A percentile compares a stretch with the other conserved stretches of the same genome.
Evolutionary conservation across 345 rosid species (phyloP).

Genomic region (Aquilaria yunnanensis): DNA sequence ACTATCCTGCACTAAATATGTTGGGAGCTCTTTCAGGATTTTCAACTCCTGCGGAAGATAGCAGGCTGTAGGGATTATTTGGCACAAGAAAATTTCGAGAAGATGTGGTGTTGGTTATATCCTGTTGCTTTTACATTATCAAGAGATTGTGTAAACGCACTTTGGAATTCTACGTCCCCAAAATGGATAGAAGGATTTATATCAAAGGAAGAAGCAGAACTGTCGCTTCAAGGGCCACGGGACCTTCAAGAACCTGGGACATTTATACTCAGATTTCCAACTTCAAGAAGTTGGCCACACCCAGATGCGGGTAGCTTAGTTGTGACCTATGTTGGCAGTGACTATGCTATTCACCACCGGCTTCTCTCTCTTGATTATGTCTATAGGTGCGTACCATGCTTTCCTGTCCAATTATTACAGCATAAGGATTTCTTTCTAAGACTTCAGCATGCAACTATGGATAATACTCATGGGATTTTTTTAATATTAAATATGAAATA

Average conservation of each 20-base stretch:
- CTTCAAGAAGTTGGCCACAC: slow-evolving; percentile 98
- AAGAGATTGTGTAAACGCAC: slow-evolving; percentile 42
- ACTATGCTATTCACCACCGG: slow-evolving; percentile 58
- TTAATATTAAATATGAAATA: too few species aligned
- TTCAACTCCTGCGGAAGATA: slow-evolving; percentile 59
- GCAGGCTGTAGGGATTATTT: slow-evolving; percentile 75
- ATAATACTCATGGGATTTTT: too few species aligned
- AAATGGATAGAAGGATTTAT: slow-evolving; percentile 96
- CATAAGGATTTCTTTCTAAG: not conserved
- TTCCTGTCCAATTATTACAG: slow-evolving; percentile 1
- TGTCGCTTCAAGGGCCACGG: slow-evolving; percentile 61
- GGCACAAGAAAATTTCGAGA: slow-evolving; percentile 90
- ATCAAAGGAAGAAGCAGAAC: slow-evolving; percentile 92
- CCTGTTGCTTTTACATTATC: slow-evolving; percentile 76
- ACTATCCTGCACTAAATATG: too few species aligned
- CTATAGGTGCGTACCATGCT: slow-evolving; percentile 39
- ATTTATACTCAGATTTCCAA: slow-evolving; percentile 84
- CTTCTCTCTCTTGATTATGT: slow-evolving; percentile 51
- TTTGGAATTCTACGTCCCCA: slow-evolving; percentile 73
- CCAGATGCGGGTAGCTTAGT: slow-evolving; percentile 90
- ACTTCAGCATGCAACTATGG: too few species aligned
- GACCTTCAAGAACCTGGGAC: slow-evolving; percentile 92
- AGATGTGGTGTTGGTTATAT: slow-evolving; percentile 94
- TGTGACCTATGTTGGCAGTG: slow-evolving; percentile 73
- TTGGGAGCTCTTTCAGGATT: slow-evolving; percentile 45